These are phyloP conservation scores for Lachancea fermentati DNA, from an alignment of 805 yeast genomes.

Conservation along the genomic window DNA sequence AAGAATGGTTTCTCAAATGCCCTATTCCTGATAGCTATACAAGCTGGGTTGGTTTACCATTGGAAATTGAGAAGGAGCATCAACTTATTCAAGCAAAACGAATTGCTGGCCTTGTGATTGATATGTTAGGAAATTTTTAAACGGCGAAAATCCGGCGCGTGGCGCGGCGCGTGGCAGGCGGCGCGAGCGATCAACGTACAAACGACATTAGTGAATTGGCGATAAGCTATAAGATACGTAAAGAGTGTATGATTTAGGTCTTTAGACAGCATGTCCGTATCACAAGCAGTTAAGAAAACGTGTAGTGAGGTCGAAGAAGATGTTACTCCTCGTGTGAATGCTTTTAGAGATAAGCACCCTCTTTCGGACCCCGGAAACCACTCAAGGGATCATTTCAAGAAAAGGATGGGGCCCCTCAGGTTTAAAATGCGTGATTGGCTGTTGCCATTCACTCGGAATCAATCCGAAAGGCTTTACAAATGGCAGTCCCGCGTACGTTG, in stretches of 20 bases:
- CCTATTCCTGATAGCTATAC: constrained; percentile 3
- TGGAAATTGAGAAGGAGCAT: constrained; percentile 3
- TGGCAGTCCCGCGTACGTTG: constrained; percentile 51
- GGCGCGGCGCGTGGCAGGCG: neutral
- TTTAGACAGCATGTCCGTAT: neutral
- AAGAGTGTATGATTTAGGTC: no score
- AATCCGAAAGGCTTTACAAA: constrained; percentile 51
- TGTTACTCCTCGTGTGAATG: constrained; percentile 14
- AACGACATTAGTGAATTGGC: neutral
- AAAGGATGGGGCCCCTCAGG: constrained; percentile 50
- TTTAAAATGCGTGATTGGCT: constrained; percentile 48
- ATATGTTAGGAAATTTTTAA: neutral
- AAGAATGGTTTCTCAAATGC: constrained; percentile 5
- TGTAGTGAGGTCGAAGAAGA: neutral
- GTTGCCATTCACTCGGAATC: constrained; percentile 54
- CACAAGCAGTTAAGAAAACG: neutral
- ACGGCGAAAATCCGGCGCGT: neutral
- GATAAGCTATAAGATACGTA: no score
- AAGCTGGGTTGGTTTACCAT: constrained; percentile 2
- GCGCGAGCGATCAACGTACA: neutral
- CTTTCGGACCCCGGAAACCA: constrained; percentile 69
- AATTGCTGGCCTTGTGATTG: constrained; percentile 1
- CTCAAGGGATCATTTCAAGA: constrained; percentile 58
- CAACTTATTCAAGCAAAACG: constrained; percentile 2
- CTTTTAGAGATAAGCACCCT: constrained; percentile 16